A percentile compares a stretch with the other conserved stretches of the same genome.
Conservation (phyloP, 768 basidiomycete species). For the Pleurotus tuoliensis region DNA sequence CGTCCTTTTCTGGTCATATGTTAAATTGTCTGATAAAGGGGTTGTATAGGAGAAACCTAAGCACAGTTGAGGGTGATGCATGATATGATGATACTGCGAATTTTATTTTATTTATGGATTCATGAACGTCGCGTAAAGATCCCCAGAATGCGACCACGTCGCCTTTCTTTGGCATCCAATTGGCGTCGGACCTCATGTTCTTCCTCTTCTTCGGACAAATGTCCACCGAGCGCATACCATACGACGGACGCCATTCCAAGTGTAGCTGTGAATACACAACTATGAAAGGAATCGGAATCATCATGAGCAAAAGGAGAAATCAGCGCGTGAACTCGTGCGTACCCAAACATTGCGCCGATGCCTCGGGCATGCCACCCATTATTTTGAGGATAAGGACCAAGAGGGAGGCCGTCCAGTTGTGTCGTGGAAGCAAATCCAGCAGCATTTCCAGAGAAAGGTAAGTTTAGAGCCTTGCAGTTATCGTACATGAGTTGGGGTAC, state of each 20-base stretch:
- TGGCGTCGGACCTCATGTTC: conserved; percentile 62
- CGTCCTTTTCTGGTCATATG: too few relatives aligned
- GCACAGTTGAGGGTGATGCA: too few relatives aligned
- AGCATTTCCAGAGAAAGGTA: conserved; percentile 76
- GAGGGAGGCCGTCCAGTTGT: conserved; percentile 60
- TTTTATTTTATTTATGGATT: conserved; percentile 13
- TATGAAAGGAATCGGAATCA: conserved; percentile 22
- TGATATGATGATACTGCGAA: too few relatives aligned
- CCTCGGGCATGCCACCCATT: conserved; percentile 72
- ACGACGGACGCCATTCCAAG: conserved; percentile 78
- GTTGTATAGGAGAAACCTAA: too few relatives aligned
- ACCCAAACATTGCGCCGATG: conserved; percentile 75
- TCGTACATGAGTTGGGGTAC: conserved; percentile 61
- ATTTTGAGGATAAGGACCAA: conserved; percentile 72
- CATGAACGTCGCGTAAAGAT: not conserved
- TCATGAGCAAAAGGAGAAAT: conserved; percentile 10
- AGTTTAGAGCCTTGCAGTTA: conserved; percentile 65
- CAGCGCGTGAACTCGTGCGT: conserved; percentile 16
- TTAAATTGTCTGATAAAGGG: too few relatives aligned
- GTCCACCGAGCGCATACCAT: conserved; percentile 84
- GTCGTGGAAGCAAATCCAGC: conserved; percentile 71
- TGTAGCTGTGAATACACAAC: conserved; percentile 78
- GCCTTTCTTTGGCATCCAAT: conserved; percentile 54
- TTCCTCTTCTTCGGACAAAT: conserved; percentile 75
- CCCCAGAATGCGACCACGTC: conserved; percentile 9